Evolutionary conservation across 148 eudicot genomes (phyloP).

Genomic region (Camellia lanceoleosa): DNA sequence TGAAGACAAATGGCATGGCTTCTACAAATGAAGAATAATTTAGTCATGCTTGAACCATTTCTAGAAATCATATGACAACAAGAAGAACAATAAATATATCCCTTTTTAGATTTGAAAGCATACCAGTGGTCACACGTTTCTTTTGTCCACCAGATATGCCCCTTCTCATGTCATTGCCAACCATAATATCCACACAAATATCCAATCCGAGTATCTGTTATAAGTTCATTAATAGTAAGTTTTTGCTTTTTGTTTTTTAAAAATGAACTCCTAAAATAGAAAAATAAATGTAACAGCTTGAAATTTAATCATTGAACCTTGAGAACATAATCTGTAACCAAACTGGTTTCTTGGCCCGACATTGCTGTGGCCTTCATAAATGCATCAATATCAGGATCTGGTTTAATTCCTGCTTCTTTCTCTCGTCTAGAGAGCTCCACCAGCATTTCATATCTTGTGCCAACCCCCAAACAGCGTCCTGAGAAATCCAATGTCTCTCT

Average conservation of each 20-base stretch:
- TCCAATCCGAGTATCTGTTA: constrained; percentile 56
- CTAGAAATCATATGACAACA: too few relatives aligned
- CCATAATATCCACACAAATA: constrained; percentile 66
- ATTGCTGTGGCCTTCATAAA: constrained; percentile 71
- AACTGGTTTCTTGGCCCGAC: constrained; percentile 53
- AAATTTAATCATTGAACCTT: constrained; percentile 43
- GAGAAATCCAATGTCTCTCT: constrained; percentile 82
- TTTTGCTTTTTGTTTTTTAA: neutral
- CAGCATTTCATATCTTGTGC: constrained; percentile 56
- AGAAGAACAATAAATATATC: neutral
- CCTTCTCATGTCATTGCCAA: constrained; percentile 82
- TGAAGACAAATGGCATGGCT: too few relatives aligned
- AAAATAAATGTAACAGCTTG: neutral
- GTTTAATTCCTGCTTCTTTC: constrained; percentile 61
- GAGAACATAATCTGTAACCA: constrained; percentile 70
- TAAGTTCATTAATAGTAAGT: neutral
- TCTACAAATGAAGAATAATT: too few relatives aligned
- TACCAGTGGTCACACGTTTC: constrained; percentile 89
- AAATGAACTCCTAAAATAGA: neutral
- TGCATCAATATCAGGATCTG: constrained; percentile 73
- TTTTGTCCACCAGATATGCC: constrained; percentile 94
- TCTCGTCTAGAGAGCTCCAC: constrained; percentile 56
- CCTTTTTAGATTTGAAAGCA: constrained; percentile 5
- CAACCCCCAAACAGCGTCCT: constrained; percentile 76
- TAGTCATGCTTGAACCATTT: too few relatives aligned